Conservation (phyloP, 2,329 filamentous ascomycete species). For the Tympanopsis confertula region DNA sequence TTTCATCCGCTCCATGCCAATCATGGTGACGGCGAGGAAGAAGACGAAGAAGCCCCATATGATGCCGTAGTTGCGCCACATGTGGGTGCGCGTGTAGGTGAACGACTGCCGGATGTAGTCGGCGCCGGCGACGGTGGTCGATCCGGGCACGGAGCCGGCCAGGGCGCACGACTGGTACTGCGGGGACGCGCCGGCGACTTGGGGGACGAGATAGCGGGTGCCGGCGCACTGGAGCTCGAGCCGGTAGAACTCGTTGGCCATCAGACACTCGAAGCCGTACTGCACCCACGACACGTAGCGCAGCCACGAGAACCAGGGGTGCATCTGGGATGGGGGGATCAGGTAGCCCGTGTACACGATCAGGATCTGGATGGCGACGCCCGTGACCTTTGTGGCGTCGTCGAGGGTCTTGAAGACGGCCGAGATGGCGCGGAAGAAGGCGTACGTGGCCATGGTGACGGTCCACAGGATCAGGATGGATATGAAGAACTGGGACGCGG, state of each 20-base stretch:
- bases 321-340: constrained; percentile 49
- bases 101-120: constrained; percentile 39
- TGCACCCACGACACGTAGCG: constrained; percentile 57
- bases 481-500: constrained; percentile 41
- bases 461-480: too few relatives aligned
- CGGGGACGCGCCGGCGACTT: constrained; percentile 22
- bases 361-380: constrained; percentile 33
- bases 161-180: constrained; percentile 40
- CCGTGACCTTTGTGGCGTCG: constrained; percentile 43
- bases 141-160: constrained; percentile 36
- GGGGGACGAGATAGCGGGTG: constrained; percentile 36
- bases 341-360: constrained; percentile 55
- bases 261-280: constrained; percentile 57
- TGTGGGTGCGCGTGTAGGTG: constrained; percentile 34
- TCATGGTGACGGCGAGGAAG: constrained; percentile 44
- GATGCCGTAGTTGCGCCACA: constrained; percentile 52
- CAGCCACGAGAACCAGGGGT: constrained; percentile 51
- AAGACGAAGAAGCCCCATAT: constrained; percentile 52
- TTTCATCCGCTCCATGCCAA: constrained; percentile 44
- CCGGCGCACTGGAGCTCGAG: constrained; percentile 38
- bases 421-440: constrained; percentile 25
- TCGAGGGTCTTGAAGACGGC: constrained; percentile 31
- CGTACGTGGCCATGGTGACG: constrained; percentile 42
- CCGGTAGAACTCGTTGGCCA: constrained; percentile 60
- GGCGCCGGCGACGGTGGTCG: constrained; percentile 38